Percentiles rank a stretch among this genome's conserved stretches.
phyloP scores from a whole-genome alignment of 108 stramenopile genomes.

The Mediolabrus comicus region DNA sequence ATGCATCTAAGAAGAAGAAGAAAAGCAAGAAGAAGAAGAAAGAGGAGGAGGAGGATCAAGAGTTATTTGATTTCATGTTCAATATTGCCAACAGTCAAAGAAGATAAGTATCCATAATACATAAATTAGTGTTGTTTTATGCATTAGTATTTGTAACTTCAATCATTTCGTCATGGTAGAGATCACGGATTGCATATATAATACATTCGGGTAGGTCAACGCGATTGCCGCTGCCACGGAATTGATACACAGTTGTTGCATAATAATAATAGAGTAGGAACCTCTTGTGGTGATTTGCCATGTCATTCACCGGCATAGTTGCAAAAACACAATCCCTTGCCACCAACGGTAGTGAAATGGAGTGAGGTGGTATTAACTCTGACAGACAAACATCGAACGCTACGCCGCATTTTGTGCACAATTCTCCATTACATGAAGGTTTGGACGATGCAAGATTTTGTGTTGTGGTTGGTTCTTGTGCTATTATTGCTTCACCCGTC shows the following conservation, averaged over 20 bases:
- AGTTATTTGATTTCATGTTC: neutral
- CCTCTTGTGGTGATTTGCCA: neutral
- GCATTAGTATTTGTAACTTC: neutral
- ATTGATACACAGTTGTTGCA: conserved; percentile 4
- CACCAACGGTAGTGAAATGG: neutral
- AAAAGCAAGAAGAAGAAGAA: neutral
- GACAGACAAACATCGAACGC: neutral
- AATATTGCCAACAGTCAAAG: neutral
- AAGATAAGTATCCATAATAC: too few relatives aligned
- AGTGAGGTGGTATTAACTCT: neutral
- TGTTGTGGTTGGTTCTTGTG: too few relatives aligned
- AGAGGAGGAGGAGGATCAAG: neutral
- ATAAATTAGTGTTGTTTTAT: too few relatives aligned
- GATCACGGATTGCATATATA: neutral
- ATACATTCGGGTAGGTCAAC: conserved; percentile 1
- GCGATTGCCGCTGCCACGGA: neutral
- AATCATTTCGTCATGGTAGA: neutral
- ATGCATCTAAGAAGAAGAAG: neutral
- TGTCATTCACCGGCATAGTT: neutral
- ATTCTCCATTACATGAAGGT: too few relatives aligned
- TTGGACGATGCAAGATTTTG: too few relatives aligned
- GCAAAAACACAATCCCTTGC: neutral
- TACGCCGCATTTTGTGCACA: neutral
- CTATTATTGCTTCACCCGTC: too few relatives aligned
- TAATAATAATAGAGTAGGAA: conserved; percentile 11